phyloP scores from a whole-genome alignment of 2,329 filamentous ascomycete genomes.

The Thelonectria rubi region DNA sequence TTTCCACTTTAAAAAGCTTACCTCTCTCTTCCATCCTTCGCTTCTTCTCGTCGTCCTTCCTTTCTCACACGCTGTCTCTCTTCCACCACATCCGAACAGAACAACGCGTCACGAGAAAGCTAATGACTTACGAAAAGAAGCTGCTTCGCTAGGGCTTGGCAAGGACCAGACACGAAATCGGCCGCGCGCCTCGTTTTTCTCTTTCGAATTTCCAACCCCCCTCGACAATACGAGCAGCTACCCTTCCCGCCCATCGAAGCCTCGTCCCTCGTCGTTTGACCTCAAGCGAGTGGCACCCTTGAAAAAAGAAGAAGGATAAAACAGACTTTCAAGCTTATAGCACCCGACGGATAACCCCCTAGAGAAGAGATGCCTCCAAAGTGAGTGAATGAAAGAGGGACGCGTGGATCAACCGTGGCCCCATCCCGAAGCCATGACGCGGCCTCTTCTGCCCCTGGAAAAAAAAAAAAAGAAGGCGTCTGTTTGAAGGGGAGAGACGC shows the following conservation, averaged over 20 bases:
- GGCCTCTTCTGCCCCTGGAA: slow-evolving; percentile 17
- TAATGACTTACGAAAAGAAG: slow-evolving; percentile 2
- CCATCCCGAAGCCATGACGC: slow-evolving; percentile 23
- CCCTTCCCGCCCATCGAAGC: background rate
- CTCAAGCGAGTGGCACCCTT: no score
- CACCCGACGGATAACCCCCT: no score
- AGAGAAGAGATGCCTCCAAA: background rate
- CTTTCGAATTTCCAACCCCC: no score
- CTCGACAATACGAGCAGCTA: no score
- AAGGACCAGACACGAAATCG: slow-evolving; percentile 2
- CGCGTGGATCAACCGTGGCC: slow-evolving; percentile 21
- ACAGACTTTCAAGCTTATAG: no score
- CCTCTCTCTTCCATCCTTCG: background rate
- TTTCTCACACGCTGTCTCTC: background rate
- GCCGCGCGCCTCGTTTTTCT: slow-evolving; percentile 5
- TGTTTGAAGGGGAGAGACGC: background rate
- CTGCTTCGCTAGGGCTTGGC: slow-evolving; percentile 2
- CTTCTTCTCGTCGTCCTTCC: background rate
- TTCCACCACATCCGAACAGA: background rate
- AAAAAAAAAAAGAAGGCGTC: slow-evolving; percentile 10
- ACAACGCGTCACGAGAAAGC: slow-evolving; percentile 6
- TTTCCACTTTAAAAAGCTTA: background rate
- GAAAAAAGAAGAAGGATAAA: no score
- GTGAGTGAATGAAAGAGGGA: slow-evolving; percentile 15
- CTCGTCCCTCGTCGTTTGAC: background rate